Evolutionary conservation across 805 yeast genomes (phyloP).

Genomic region (Saturnispora bothae): DNA sequence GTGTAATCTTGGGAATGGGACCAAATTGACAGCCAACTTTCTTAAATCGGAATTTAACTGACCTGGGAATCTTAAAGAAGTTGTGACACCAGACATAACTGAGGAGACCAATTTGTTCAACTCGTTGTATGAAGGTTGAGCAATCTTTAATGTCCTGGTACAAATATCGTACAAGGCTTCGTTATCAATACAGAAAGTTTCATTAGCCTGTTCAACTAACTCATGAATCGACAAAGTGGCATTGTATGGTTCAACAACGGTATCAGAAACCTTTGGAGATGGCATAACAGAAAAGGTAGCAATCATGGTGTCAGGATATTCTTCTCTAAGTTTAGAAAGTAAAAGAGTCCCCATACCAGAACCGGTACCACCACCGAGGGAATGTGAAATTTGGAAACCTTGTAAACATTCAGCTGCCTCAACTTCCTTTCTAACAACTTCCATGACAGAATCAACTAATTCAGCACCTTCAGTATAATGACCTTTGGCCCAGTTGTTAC

Average conservation of each 20-base stretch:
- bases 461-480: constrained; percentile 96
- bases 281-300: constrained; percentile 92
- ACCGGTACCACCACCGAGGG: constrained; percentile 90
- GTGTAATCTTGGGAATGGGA: constrained; percentile 91
- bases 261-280: constrained; percentile 82
- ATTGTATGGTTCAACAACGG: constrained; percentile 92
- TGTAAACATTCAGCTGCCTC: constrained; percentile 88
- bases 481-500: constrained; percentile 96
- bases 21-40: constrained; percentile 87
- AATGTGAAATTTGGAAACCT: constrained; percentile 86
- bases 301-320: constrained; percentile 92
- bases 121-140: constrained; percentile 69
- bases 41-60: constrained; percentile 88
- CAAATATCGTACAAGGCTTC: constrained; percentile 89
- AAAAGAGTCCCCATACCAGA: constrained; percentile 92
- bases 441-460: constrained; percentile 80
- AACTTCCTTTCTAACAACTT: constrained; percentile 85
- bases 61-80: constrained; percentile 90
- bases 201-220: constrained; percentile 83
- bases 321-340: constrained; percentile 79
- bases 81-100: constrained; percentile 93
- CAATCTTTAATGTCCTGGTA: constrained; percentile 72
- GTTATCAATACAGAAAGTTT: constrained; percentile 90
- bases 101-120: constrained; percentile 76
- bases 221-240: constrained; percentile 88